Evolutionary conservation across 805 yeast species (phyloP).

Genomic region (Candida nitratophila): DNA sequence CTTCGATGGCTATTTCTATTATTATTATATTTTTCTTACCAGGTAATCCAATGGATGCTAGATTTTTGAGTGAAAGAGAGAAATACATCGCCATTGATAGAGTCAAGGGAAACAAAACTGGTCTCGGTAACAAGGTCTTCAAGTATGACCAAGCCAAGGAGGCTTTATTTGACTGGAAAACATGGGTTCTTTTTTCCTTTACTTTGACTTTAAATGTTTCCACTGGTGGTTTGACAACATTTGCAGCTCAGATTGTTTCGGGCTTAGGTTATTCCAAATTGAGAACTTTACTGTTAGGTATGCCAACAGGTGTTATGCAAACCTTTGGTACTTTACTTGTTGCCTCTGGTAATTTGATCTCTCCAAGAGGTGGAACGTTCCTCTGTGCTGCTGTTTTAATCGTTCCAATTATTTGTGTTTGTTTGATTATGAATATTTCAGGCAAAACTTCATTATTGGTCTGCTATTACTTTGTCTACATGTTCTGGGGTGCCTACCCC

Average conservation of each 20-base stretch:
- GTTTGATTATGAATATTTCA: constrained; percentile 11
- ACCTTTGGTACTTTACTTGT: constrained; percentile 13
- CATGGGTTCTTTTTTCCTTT: constrained; percentile 24
- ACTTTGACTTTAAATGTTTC: constrained; percentile 39
- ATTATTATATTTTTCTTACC: constrained; percentile 24
- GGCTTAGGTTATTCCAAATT: constrained; percentile 26
- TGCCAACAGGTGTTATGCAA: constrained; percentile 16
- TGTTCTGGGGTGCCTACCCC: constrained; percentile 15
- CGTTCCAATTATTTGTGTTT: constrained; percentile 11
- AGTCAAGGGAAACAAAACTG: constrained; percentile 33
- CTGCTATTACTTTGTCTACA: constrained; percentile 16
- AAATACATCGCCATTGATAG: constrained; percentile 20
- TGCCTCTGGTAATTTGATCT: constrained; percentile 13
- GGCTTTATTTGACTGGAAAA: constrained; percentile 33
- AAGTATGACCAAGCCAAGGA: constrained; percentile 37
- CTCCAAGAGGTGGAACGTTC: constrained; percentile 10
- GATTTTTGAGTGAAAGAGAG: constrained; percentile 36
- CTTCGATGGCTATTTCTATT: constrained; percentile 29
- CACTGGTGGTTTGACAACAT: constrained; percentile 51
- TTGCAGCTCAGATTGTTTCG: constrained; percentile 37
- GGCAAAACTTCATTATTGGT: constrained; percentile 2
- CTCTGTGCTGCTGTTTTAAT: constrained; percentile 7
- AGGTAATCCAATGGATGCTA: constrained; percentile 36
- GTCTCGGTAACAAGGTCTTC: constrained; percentile 32
- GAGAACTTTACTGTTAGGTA: constrained; percentile 12